Evolutionary conservation across 495 filamentous ascomycete genomes (phyloP).

Genomic region (Neurospora sp.): DNA sequence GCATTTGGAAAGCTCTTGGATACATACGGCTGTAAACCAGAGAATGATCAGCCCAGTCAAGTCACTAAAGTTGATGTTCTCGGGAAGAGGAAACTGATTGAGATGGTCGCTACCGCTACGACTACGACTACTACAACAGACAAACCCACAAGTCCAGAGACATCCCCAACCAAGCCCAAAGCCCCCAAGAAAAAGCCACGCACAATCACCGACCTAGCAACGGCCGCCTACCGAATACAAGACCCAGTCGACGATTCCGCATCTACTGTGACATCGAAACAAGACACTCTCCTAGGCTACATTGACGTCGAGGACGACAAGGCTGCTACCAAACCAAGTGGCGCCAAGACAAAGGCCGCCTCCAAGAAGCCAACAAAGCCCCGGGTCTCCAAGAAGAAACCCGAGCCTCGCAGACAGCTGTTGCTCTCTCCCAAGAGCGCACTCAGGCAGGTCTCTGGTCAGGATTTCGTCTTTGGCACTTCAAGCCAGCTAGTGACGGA

Average conservation of each 20-base stretch:
- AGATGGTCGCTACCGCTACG: conserved; percentile 27
- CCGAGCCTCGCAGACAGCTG: conserved; percentile 34
- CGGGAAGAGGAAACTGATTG: conserved; percentile 42
- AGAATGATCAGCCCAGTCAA: not conserved
- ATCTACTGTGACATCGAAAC: conserved; percentile 9
- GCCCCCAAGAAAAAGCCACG: conserved; percentile 60
- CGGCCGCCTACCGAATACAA: conserved; percentile 54
- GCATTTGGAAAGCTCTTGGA: conserved; percentile 24
- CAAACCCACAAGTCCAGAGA: conserved; percentile 11
- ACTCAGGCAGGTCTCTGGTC: conserved; percentile 52
- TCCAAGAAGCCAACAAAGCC: conserved; percentile 21
- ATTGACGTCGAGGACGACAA: conserved; percentile 10
- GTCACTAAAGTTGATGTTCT: conserved; percentile 14
- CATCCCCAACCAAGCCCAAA: conserved; percentile 40
- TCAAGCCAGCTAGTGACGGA: conserved; percentile 79
- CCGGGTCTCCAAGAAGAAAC: conserved; percentile 31
- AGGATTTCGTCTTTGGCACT: conserved; percentile 85
- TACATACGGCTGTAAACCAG: conserved; percentile 19
- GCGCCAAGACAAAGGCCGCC: conserved; percentile 17
- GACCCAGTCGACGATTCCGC: conserved; percentile 4
- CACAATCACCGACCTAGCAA: conserved; percentile 81
- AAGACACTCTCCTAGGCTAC: conserved; percentile 23
- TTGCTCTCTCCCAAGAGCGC: conserved; percentile 69
- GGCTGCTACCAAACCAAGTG: conserved; percentile 14
- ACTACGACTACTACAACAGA: not conserved